phyloP scores from a whole-genome alignment of 2,329 filamentous ascomycete species.

The Tetracladium maxilliforme region DNA sequence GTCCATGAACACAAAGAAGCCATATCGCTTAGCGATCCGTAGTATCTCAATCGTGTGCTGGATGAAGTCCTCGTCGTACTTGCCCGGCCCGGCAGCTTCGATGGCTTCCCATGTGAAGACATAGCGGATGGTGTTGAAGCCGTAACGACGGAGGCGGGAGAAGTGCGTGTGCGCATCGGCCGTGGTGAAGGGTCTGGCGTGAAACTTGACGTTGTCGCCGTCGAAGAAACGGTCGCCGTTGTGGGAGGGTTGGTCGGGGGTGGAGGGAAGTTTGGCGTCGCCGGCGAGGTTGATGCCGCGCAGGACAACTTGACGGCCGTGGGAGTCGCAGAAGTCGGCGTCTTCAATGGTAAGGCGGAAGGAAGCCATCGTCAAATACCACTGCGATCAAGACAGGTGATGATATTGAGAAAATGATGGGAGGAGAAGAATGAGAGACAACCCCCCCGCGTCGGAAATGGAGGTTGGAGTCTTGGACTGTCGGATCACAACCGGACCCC shows the following conservation, averaged over 20 bases:
- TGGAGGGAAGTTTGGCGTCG: constrained; percentile 78
- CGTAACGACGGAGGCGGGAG: constrained; percentile 69
- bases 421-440: too few relatives aligned
- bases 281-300: constrained; percentile 89
- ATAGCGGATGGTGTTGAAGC: constrained; percentile 94
- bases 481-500: too few relatives aligned
- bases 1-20: constrained; percentile 97
- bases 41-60: constrained; percentile 78
- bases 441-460: too few relatives aligned
- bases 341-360: constrained; percentile 76
- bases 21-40: constrained; percentile 73
- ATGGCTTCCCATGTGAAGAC: constrained; percentile 99
- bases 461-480: too few relatives aligned
- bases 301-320: constrained; percentile 74
- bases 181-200: constrained; percentile 68
- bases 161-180: constrained; percentile 81
- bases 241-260: constrained; percentile 71
- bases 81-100: constrained; percentile 77
- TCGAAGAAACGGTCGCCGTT: constrained; percentile 72
- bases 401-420: too few relatives aligned
- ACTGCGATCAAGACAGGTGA: too few relatives aligned
- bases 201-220: constrained; percentile 81
- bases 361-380: constrained; percentile 58
- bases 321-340: constrained; percentile 64
- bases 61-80: constrained; percentile 90